Evolutionary conservation across 768 basidiomycete genomes (phyloP).

Genomic region (Suillus variegatus): DNA sequence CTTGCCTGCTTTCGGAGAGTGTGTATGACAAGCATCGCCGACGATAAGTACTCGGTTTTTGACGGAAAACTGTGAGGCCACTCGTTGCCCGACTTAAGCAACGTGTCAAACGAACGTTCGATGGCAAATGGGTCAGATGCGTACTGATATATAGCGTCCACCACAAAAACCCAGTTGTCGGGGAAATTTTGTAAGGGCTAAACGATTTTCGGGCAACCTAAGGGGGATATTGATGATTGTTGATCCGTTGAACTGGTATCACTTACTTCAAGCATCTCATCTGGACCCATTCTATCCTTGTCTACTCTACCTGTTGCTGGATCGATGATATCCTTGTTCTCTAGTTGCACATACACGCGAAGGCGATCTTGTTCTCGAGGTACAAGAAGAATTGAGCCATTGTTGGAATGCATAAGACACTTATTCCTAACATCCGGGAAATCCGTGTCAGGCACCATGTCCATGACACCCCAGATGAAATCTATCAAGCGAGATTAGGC

Average conservation of each 20-base stretch:
- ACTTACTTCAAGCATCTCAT: slow-evolving; percentile 41
- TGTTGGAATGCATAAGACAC: slow-evolving; percentile 49
- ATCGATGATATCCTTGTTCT: slow-evolving; percentile 39
- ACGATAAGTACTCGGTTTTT: slow-evolving; percentile 56
- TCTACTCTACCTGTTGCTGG: slow-evolving; percentile 43
- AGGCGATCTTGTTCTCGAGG: slow-evolving; percentile 51
- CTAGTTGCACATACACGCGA: slow-evolving; percentile 54
- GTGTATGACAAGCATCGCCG: slow-evolving; percentile 54
- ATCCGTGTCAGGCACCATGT: slow-evolving; percentile 49
- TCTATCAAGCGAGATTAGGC: slow-evolving; percentile 23
- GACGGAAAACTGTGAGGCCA: slow-evolving; percentile 50
- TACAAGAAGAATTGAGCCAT: slow-evolving; percentile 52
- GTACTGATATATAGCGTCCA: slow-evolving; percentile 53
- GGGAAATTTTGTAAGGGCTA: slow-evolving; percentile 38
- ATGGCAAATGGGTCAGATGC: slow-evolving; percentile 8
- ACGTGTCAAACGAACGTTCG: background rate
- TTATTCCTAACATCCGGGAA: slow-evolving; percentile 56
- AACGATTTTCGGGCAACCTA: slow-evolving; percentile 44
- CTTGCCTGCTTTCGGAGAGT: slow-evolving; percentile 44
- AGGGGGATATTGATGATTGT: background rate
- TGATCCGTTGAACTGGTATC: background rate
- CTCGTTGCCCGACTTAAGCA: slow-evolving; percentile 51
- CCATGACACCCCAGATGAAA: slow-evolving; percentile 46
- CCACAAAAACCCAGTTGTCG: slow-evolving; percentile 41
- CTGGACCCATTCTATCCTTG: slow-evolving; percentile 37